These are phyloP conservation scores for Pleomassaria siparia DNA, from an alignment of 2,329 filamentous ascomycete species.

Conservation along the genomic window DNA sequence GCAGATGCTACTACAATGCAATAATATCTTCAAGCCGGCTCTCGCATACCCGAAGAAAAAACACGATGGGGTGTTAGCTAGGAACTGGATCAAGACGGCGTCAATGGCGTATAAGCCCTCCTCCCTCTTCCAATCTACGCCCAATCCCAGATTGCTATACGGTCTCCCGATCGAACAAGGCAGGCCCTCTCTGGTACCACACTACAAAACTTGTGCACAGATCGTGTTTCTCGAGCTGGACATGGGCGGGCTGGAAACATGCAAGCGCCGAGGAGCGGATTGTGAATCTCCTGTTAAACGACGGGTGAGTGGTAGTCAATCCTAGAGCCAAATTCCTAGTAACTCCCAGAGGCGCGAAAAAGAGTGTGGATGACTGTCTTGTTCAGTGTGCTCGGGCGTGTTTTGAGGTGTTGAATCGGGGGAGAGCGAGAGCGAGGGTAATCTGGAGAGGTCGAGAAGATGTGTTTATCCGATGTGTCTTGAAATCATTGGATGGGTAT, in stretches of 20 bases:
- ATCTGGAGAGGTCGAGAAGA: background rate
- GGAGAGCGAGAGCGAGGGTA: background rate
- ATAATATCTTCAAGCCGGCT: background rate
- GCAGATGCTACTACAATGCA: constrained; percentile 1
- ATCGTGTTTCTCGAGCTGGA: background rate
- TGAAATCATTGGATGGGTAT: background rate
- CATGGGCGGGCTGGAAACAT: background rate
- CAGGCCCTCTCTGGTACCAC: background rate
- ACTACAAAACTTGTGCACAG: background rate
- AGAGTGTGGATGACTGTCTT: background rate
- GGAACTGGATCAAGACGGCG: background rate
- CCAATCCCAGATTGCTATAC: background rate
- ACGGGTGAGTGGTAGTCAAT: background rate
- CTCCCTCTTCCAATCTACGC: background rate
- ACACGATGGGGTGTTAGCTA: background rate
- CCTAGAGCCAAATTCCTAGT: background rate
- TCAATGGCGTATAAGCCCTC: background rate
- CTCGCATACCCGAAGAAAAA: background rate
- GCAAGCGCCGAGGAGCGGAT: background rate
- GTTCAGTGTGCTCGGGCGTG: background rate
- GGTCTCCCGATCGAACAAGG: background rate
- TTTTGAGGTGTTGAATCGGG: background rate
- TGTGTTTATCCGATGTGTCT: background rate
- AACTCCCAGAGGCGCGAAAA: background rate
- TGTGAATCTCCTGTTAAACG: background rate